Evolutionary conservation across 768 basidiomycete genomes (phyloP), one percentile per base, ranked within the genome.

Genomic region (Daedalea quercina): DNA sequence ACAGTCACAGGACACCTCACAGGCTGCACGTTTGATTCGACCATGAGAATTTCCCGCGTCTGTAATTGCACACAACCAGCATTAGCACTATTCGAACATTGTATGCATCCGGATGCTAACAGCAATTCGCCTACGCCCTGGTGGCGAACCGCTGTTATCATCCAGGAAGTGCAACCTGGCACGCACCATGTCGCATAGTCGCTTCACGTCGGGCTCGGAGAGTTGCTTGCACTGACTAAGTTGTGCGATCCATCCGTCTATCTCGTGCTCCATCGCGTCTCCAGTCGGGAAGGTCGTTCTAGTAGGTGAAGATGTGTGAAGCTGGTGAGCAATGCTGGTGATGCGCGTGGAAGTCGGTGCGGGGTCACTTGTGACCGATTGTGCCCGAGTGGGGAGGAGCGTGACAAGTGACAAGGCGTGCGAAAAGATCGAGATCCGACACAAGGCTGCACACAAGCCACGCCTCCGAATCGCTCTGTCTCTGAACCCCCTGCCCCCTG

Each of bases 1-100:
- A 99, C 96, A 46, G 96, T 99, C 60, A 99, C 96, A 26, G 96
- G 96, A 76, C 95, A 98, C 71, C 89, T 79, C 51, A 99, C 96
- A 20, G 94, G 94, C 72, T 98, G 95, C 1, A 99, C 96, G 68
- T 99, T 99, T 28, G 91, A 94, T 76, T 99, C 96, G 65, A 96
- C 95, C 88, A 96, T 94, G 69, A 99, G 71, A 61, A 99, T 95
- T 74, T 98, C 96, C 66, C 95, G 81, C 51, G 96, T 94, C 96
- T 99, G 67, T 3, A 54, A 47, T 7, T 13, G 50, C 35, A 56
- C 45, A 47, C 33, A 47, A 24, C 49, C 9, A 35, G 56, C 28
- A 51, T 59, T 6, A 58, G 51, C 44, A 58, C 25, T 6, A 20
- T 22, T 35, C 46, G 57, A 48, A 24, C 47, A 54, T 35, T 28